Base-by-base conservation (phyloP, 2,329 filamentous ascomycete genomes). In the Aureobasidium sp. region DNA sequence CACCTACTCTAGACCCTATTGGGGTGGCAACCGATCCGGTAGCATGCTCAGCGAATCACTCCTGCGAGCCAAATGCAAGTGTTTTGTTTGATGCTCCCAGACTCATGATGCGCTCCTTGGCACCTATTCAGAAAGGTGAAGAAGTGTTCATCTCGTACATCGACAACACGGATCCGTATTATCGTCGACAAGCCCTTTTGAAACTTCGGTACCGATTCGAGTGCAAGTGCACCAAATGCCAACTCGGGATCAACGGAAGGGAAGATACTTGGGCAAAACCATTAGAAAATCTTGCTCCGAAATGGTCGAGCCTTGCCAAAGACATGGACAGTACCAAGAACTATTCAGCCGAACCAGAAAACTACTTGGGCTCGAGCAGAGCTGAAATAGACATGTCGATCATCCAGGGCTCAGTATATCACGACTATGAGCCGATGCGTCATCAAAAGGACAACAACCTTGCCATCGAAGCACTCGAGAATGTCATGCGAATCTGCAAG, bases 141-240 rank as follows among this genome's bases (percentile, higher is more conserved):
- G 84, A 88, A 69, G 76, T 87, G 34, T 82, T 79, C 66, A 82
- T 87, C 63, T 82, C 83, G 3, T 88, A 88, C 68, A 76, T 85
- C 64, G 85, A 87, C 67, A 75, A 75, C 39, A 84, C 81, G 0
- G 78, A 80, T 43, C 79, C 83, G 0, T 77, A 76, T 29, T 66
- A 73, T 9, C 73, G 75, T n/a, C 80, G 85, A 3, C 81, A 80
- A 65, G 71, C 71, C 2, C 80, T 85, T 66, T 76, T 87, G 1
- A 71, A 72, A 51, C 72, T 76, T 27, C 77, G 80, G 32, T 87
- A 85, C 74, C 83, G 81, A 69, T 87, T 87, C 71, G 73, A 71
- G 15, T 87, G 85, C 71, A 69, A 69, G 44, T 87, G 85, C 67
- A 64, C 68, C 6, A 81, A 81, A 69, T 87, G 84, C 66, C 63